These are phyloP conservation scores for Cornus suecica DNA, from an alignment of 148 eudicot species.

Conservation along the genomic window DNA sequence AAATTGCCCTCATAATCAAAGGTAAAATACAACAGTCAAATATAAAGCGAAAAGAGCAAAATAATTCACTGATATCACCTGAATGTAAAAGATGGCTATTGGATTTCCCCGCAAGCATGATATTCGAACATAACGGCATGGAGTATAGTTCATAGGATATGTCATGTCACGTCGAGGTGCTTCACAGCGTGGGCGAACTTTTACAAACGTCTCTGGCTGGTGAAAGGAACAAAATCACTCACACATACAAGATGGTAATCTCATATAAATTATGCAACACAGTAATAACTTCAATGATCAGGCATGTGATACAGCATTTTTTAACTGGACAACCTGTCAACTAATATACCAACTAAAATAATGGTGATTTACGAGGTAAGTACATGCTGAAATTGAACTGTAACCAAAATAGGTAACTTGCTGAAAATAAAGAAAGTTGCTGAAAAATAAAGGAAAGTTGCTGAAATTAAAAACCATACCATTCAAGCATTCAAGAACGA, in stretches of 20 bases:
- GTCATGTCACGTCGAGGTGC: conserved; percentile 85
- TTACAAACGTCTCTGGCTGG: conserved; percentile 79
- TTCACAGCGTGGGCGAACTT: conserved; percentile 79
- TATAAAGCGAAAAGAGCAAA: conserved; percentile 11
- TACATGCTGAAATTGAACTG: not conserved
- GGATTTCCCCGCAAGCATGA: conserved; percentile 89
- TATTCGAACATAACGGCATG: conserved; percentile 74
- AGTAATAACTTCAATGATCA: conserved; percentile 4
- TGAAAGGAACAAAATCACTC: conserved; percentile 15
- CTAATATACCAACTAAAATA: not conserved
- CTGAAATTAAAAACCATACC: too few species aligned
- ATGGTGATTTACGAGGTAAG: not conserved
- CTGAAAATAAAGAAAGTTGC: too few species aligned
- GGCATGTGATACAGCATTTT: not conserved
- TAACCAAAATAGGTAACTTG: too few species aligned
- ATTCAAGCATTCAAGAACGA: too few species aligned
- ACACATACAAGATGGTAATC: not conserved
- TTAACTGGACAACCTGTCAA: not conserved
- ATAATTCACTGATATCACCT: conserved; percentile 39
- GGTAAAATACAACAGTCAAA: not conserved
- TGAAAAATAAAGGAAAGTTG: too few species aligned
- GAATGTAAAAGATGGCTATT: conserved; percentile 76
- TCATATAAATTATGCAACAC: not conserved
- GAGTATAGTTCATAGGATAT: conserved; percentile 74
- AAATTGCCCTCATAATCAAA: not conserved